Base-by-base conservation (phyloP, 345 rosid species). In the Lumnitzera littorea region DNA sequence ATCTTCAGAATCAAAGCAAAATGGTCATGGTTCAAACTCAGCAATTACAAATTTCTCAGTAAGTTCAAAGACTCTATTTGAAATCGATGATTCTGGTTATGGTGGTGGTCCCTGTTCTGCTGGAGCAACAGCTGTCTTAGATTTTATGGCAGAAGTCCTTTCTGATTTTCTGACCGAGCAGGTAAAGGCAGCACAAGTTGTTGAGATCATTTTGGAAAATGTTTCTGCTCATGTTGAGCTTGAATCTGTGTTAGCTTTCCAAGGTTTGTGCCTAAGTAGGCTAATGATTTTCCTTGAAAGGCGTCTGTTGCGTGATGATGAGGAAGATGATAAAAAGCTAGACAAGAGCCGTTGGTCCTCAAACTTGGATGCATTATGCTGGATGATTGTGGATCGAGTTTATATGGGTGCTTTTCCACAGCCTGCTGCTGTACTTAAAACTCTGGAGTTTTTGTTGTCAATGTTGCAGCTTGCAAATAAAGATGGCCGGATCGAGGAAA, bases 51-150 rank as follows among this genome's bases (percentile, higher is more conserved):
- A 75, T 57, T 85, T 82, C 57, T 63, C 84, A 57, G 85, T 94
- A 47, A 83, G 74, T 63, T 74, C 91, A 56, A 85, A 82, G 66
- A 73, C 88, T 64, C 95, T 94, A 41, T 81, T 88, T 27, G 96
- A 91, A 77, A 73, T 79, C 53, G 97, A 94, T 82, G 97, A 94
- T 75, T 79, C 85, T 69, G 96, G 99, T 60, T 94, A 86, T 64
- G 99, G 97, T 50, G 97, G 99, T 12, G 99, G 99, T 67, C 97
- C 97, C 58, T 94, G 99, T 77, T 91, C 95, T 75, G 97, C 97
- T 49, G 99, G 91, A 68, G 97, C 97, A 47, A 88, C 96, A 75
- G 97, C 97, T 49, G 74, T 86, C 67, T 75, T 94, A 72, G 99
- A 94, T 82, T 94, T 94, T 72, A 72, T 91, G 78, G 97, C 96